phyloP scores from a whole-genome alignment of 352 stramenopile genomes.

The Phytophthora sp. region DNA sequence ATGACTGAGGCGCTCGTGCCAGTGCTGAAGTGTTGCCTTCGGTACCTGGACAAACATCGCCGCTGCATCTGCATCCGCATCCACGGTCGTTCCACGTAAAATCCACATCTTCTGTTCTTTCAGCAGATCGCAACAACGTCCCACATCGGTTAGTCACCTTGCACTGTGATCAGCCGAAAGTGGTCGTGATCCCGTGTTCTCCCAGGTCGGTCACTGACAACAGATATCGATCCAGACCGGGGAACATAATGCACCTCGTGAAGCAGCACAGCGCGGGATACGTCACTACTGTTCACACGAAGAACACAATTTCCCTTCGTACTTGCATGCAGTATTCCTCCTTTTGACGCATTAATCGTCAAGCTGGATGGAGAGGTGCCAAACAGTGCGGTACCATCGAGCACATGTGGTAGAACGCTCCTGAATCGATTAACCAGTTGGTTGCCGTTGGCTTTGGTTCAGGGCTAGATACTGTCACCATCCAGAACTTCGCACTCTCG shows the following conservation, averaged over 20 bases:
- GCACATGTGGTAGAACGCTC: too few relatives aligned
- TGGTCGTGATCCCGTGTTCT: conserved; percentile 7
- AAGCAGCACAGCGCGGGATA: too few relatives aligned
- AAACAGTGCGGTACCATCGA: too few relatives aligned
- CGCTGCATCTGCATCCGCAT: background rate
- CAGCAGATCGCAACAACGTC: background rate
- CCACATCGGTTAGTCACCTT: background rate
- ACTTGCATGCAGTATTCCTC: too few relatives aligned
- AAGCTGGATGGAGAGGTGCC: too few relatives aligned
- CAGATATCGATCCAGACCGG: background rate
- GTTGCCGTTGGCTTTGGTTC: too few relatives aligned
- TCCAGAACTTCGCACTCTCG: too few relatives aligned
- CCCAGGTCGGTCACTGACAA: conserved; percentile 5
- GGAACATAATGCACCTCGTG: conserved; percentile 5
- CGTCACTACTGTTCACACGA: too few relatives aligned
- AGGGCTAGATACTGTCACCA: too few relatives aligned
- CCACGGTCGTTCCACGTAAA: background rate
- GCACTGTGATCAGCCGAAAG: background rate
- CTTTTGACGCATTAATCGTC: too few relatives aligned
- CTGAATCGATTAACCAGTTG: too few relatives aligned
- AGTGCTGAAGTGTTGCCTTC: background rate
- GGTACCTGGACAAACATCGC: conserved; percentile 1
- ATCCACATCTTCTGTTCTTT: background rate
- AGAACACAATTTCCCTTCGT: too few relatives aligned
- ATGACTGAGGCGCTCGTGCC: conserved; percentile 10